Evolutionary conservation across 345 rosid species (phyloP), one percentile per base, ranked within the genome.

Genomic region (Syzygium grande): DNA sequence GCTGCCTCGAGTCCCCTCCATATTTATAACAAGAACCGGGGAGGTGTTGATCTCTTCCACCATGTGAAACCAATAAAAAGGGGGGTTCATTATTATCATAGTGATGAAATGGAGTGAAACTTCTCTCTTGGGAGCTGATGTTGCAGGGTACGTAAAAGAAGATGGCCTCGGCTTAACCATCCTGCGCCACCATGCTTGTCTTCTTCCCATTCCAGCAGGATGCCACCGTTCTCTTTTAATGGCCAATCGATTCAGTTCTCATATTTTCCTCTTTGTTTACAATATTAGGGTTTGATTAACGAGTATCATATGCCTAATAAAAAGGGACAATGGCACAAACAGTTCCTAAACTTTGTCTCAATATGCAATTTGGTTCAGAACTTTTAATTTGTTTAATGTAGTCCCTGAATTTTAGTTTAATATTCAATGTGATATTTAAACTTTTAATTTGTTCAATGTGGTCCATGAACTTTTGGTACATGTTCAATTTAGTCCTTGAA

Each of bases 111-210:
- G 53, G 53, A 43, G 63, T 80, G 93, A 91, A 91, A 89, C 88
- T 83, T 91, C 91, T 85, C 91, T 61, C 65, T 55, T 51, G 89
- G 90, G 87, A 89, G 77, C 85, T 89, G 89, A 89, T 53, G 89
- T 87, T 86, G 83, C 88, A 43, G 86, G 88, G 95, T 95, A 93
- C 91, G 92, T 90, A 89, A 51, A 43, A 56, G 83, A 73, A 73
- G 77, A 87, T 85, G 89, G 52, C 87, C 84, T 22, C 87, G 77
- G 61, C 86, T 29, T 85, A 85, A 51, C 78, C 25, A 86, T 46
- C 34, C 88, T 7, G 38, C 83, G 88, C 88, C 85, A 9, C 84
- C 52, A 79, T 87, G 46, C 41, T 85, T 86, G 85, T 93, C 88
- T 87, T 86, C 46, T 87, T 87, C 58, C 51, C 41, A 78, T 52